phyloP scores from a whole-genome alignment of 2,329 filamentous ascomycete species.

The Penicillium polonicum region DNA sequence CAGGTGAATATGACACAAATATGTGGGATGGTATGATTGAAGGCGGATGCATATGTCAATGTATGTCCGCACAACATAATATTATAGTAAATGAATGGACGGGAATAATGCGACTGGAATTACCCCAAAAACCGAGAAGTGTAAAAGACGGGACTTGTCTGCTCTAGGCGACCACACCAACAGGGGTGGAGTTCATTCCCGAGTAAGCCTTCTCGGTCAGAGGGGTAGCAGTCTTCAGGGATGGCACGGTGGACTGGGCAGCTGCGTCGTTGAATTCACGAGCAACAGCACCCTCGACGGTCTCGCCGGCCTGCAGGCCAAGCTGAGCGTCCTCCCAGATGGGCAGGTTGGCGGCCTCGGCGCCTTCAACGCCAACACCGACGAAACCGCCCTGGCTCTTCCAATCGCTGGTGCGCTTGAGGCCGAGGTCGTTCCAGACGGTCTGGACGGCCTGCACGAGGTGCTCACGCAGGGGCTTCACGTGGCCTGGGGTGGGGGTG shows the following conservation, averaged over 20 bases:
- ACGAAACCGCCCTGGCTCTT: conserved; percentile 88
- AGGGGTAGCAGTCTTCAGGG: conserved; percentile 27
- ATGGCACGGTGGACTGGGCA: conserved; percentile 15
- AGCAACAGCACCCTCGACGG: conserved; percentile 58
- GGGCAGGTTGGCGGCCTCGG: conserved; percentile 60
- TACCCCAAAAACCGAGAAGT: conserved; percentile 9
- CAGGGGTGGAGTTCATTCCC: conserved; percentile 24
- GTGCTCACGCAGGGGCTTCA: conserved; percentile 78
- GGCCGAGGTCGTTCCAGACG: conserved; percentile 83
- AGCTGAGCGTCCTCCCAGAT: conserved; percentile 93
- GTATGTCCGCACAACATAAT: conserved; percentile 2
- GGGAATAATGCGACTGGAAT: conserved; percentile 8
- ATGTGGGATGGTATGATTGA: background rate
- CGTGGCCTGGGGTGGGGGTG: conserved; percentile 92
- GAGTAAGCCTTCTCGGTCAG: conserved; percentile 21
- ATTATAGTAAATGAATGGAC: conserved; percentile 21
- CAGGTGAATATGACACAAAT: background rate
- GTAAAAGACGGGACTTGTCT: background rate
- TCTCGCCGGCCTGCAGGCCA: conserved; percentile 61
- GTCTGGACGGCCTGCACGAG: conserved; percentile 79
- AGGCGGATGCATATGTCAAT: conserved; percentile 3
- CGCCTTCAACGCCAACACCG: conserved; percentile 75
- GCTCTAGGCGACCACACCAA: conserved; percentile 32
- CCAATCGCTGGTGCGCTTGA: conserved; percentile 94
- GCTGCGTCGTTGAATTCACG: conserved; percentile 33